phyloP scores from a whole-genome alignment of 1,139 yeast species.

The Sugiyamaella japonica region DNA sequence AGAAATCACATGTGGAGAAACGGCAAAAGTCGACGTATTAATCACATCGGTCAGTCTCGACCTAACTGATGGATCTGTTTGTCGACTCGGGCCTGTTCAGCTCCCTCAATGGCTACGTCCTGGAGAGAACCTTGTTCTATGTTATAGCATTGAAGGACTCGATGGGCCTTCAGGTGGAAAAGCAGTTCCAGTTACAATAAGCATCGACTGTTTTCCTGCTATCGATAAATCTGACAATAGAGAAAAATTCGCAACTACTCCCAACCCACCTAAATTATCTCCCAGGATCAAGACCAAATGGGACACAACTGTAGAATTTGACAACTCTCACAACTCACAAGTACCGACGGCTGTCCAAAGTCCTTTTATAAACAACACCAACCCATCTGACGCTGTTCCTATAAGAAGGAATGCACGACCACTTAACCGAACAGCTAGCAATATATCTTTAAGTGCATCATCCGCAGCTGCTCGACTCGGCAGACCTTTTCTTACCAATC shows the following conservation, averaged over 20 bases:
- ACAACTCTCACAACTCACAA: conserved; percentile 32
- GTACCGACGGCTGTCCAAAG: conserved; percentile 13
- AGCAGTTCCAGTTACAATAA: conserved; percentile 32
- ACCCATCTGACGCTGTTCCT: conserved; percentile 12
- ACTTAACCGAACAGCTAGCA: conserved; percentile 18
- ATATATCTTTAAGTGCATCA: conserved; percentile 10
- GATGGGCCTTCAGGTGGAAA: conserved; percentile 26
- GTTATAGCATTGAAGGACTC: conserved; percentile 33
- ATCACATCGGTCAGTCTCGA: conserved; percentile 44
- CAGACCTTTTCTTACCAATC: conserved; percentile 40
- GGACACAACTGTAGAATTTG: conserved; percentile 63
- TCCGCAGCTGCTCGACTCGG: conserved; percentile 7
- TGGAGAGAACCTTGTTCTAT: conserved; percentile 40
- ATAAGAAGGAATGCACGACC: conserved; percentile 19
- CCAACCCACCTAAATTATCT: neutral
- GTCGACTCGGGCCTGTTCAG: conserved; percentile 39
- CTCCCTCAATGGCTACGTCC: conserved; percentile 39
- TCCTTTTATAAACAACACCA: conserved; percentile 10
- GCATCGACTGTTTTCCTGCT: conserved; percentile 30
- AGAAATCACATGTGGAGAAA: conserved; percentile 53
- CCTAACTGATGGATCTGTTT: conserved; percentile 46
- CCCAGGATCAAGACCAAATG: conserved; percentile 55
- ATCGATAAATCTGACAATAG: conserved; percentile 29
- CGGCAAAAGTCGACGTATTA: conserved; percentile 37
- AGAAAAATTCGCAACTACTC: conserved; percentile 1